Evolutionary conservation across 148 eudicot genomes (phyloP), one percentile per base, ranked within the genome.

Genomic region (Chenopodium formosanum): DNA sequence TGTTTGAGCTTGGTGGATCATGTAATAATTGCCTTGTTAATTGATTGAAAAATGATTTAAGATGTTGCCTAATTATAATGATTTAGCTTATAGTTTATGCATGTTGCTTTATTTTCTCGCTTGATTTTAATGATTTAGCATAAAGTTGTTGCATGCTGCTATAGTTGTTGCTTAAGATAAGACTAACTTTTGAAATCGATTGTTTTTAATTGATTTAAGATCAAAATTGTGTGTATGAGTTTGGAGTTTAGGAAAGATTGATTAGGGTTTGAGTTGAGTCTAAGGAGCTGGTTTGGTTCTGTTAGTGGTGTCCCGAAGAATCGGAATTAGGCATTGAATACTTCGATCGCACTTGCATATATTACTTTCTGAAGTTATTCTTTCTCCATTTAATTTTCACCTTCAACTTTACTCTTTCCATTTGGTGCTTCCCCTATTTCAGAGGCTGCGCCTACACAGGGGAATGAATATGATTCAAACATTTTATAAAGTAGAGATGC

Each of bases 31-130:
- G n/a, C 19, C n/a, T 34, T 34, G 46, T 2, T 34, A 16, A 8
- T 60, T 76, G 23, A 76, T 76, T 32, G 46, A n/a, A 22, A 76
- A 31, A 50, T 74, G 77, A 74, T 1, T 8, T 74, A n/a, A 19
- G 10, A 58, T 31, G 78, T 9, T 75, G 14, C 4, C 7, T 56
- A 56, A 52, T 56, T 56, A 17, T 17, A 14, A 16, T 16, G 62
- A 56, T 56, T 56, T 17, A 56, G 62, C 22, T 14, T 56, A 4
- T 60, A 67, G 44, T 48, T 50, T 58, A 20, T 22, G 67, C 19
- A 27, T 74, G 77, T 25, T 52, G 9, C 60, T 25, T 12, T 50
- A 48, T 31, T 25, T 50, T 14, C 12, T 19, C 53, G 23, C 12
- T 14, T 56, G 20, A 56, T 56, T 56, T 56, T 56, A 14, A 16